Evolutionary conservation across 2,329 filamentous ascomycete species (phyloP).

Genomic region (Magnaporthales sp.): DNA sequence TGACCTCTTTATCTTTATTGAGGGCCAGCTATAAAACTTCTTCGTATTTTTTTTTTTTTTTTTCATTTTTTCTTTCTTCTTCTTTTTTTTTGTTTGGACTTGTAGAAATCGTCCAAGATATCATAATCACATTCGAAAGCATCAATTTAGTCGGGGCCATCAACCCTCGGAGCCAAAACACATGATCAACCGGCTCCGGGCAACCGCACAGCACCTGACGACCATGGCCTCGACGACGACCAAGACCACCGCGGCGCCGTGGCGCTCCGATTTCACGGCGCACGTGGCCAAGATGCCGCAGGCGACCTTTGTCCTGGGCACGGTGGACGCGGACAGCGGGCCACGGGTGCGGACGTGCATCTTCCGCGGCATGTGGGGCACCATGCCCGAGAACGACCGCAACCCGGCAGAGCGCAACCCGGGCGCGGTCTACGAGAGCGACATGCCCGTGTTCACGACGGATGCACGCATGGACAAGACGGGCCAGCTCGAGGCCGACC

Average conservation of each 20-base stretch:
- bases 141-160: neutral
- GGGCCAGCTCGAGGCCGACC: slow-evolving; percentile 60
- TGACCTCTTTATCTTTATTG: too few relatives aligned
- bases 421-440: slow-evolving; percentile 54
- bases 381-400: slow-evolving; percentile 61
- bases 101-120: neutral
- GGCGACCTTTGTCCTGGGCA: slow-evolving; percentile 43
- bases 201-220: neutral
- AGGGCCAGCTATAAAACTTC: too few relatives aligned
- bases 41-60: too few relatives aligned
- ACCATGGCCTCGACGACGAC: slow-evolving; percentile 4
- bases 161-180: neutral
- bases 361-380: slow-evolving; percentile 76
- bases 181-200: neutral
- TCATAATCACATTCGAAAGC: neutral
- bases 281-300: slow-evolving; percentile 37
- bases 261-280: slow-evolving; percentile 42
- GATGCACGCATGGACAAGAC: slow-evolving; percentile 84
- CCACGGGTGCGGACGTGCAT: slow-evolving; percentile 71
- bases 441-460: slow-evolving; percentile 77
- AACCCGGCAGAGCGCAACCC: slow-evolving; percentile 69
- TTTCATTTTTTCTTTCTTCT: too few relatives aligned
- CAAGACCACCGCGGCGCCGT: slow-evolving; percentile 30
- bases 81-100: neutral
- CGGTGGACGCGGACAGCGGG: slow-evolving; percentile 22